Evolutionary conservation across 768 basidiomycete species (phyloP).

Genomic region (Steccherinum ochraceum): DNA sequence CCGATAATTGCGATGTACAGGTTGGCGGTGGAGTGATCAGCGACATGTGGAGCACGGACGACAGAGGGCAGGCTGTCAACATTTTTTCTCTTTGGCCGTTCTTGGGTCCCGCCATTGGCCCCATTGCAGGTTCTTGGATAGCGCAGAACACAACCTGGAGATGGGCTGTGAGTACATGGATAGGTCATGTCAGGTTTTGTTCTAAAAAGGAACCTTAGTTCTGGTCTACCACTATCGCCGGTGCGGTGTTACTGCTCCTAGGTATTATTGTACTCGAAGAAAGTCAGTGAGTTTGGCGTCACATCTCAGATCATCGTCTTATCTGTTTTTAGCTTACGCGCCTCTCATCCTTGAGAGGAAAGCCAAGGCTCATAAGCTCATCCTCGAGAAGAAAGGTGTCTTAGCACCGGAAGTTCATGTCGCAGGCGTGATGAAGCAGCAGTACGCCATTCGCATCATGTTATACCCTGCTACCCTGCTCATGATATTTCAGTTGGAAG

Average conservation of each 20-base stretch:
- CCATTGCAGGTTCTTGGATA: constrained; percentile 55
- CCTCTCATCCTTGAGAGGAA: constrained; percentile 36
- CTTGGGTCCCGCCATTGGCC: constrained; percentile 58
- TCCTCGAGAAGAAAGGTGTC: constrained; percentile 34
- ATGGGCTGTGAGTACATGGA: constrained; percentile 45
- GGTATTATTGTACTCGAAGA: constrained; percentile 53
- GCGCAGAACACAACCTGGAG: constrained; percentile 57
- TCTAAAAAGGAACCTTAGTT: constrained; percentile 32
- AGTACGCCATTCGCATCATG: too few relatives aligned
- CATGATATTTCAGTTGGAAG: constrained; percentile 36
- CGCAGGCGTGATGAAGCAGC: constrained; percentile 19
- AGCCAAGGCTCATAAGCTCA: constrained; percentile 35
- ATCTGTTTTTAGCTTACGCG: constrained; percentile 13
- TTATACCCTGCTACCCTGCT: not conserved
- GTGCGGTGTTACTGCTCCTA: constrained; percentile 41
- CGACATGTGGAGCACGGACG: constrained; percentile 50
- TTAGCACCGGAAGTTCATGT: constrained; percentile 34
- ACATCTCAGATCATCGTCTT: constrained; percentile 3
- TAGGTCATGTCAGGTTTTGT: not conserved
- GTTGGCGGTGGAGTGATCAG: constrained; percentile 56
- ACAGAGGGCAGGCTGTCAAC: constrained; percentile 54
- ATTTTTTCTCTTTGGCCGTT: constrained; percentile 56
- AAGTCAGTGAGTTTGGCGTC: constrained; percentile 29
- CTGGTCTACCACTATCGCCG: constrained; percentile 56
- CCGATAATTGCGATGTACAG: not conserved